Evolutionary conservation across 371 early-diverging fungal species (phyloP), one percentile per base, ranked within the genome.

Genomic region (Mucor velutinosus): DNA sequence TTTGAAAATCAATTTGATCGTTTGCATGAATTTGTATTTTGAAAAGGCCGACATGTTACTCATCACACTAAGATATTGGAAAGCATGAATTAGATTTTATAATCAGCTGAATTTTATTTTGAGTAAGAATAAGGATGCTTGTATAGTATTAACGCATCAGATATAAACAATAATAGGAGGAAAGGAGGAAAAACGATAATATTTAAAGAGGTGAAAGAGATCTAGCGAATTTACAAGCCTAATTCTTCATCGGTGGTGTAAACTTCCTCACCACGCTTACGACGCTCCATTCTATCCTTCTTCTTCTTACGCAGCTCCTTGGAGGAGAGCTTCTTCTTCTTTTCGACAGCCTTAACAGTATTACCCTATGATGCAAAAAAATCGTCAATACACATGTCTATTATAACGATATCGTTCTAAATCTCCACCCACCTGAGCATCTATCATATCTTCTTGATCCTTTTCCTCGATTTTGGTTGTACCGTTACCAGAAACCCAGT

Each of bases 251-350:
- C 82, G 60, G 79, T 76, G 30, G 79, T 76, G 70, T 63, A 79
- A 47, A 82, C 83, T 66, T 83, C 83, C 64, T 83, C 83, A n/a
- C n/a, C n/a, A n/a, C n/a, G n/a, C n/a, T n/a, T n/a, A n/a, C n/a
- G n/a, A n/a, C n/a, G n/a, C n/a, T 79, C 80, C 80, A 80, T 78
- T 63, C 83, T 78, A 25, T 83, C 83, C 83, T 83, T 83, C 77
- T 80, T 83, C 83, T 83, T 83, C 74, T 83, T 80, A 62, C 83
- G 78, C 53, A 80, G 76, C 65, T 83, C 83, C 63, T 72, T 73
- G 56, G 80, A 79, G 39, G 76, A 70, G 65, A 83, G 69, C 74
- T 80, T 80, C 67, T 71, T 77, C 77, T 83, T 80, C 72, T 80
- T 80, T 63, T 77, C 64, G 47, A 70, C 73, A 43, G 74, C 79